Conservation (phyloP, 164 flowering plant genomes). For the Aristolochia californica region DNA sequence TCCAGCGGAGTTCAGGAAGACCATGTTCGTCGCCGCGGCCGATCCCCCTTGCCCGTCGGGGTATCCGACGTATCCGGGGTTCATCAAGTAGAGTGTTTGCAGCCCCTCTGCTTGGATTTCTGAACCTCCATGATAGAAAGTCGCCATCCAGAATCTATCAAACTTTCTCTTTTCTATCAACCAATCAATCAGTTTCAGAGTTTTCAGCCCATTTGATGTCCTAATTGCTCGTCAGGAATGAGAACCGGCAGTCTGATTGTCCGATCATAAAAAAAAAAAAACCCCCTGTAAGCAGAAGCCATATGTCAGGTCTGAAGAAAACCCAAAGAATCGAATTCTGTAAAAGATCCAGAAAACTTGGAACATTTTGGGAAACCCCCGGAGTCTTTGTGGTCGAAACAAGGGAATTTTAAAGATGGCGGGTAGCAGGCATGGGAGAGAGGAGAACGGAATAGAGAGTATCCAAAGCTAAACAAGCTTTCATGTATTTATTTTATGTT, state of each 20-base stretch:
- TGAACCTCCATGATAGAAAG: slow-evolving; percentile 69
- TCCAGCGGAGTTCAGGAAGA: slow-evolving; percentile 40
- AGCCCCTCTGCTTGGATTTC: slow-evolving; percentile 73
- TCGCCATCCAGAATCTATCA: slow-evolving; percentile 47
- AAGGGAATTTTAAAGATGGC: too few species aligned
- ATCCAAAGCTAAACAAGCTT: background rate
- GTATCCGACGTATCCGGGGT: slow-evolving; percentile 63
- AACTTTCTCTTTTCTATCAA: background rate
- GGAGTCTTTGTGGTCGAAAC: background rate
- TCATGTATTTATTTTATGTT: slow-evolving; percentile 4
- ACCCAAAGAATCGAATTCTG: background rate
- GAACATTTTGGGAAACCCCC: slow-evolving; percentile 1
- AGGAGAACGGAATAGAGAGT: background rate
- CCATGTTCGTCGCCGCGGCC: slow-evolving; percentile 23
- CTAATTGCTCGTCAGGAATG: background rate
- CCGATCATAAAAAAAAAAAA: slow-evolving; percentile 1
- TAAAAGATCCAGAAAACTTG: too few species aligned
- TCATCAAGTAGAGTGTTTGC: slow-evolving; percentile 88
- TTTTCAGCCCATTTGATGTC: slow-evolving; percentile 15
- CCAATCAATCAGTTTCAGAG: too few species aligned
- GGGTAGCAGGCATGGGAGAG: background rate
- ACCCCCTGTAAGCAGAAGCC: slow-evolving; percentile 21
- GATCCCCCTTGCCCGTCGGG: slow-evolving; percentile 21
- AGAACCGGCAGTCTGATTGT: background rate
- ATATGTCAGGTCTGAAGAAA: background rate